Percentiles rank a stretch among this genome's conserved stretches.
Conservation (phyloP, 805 yeast species). For the Kodamaea lidongshanica region DNA sequence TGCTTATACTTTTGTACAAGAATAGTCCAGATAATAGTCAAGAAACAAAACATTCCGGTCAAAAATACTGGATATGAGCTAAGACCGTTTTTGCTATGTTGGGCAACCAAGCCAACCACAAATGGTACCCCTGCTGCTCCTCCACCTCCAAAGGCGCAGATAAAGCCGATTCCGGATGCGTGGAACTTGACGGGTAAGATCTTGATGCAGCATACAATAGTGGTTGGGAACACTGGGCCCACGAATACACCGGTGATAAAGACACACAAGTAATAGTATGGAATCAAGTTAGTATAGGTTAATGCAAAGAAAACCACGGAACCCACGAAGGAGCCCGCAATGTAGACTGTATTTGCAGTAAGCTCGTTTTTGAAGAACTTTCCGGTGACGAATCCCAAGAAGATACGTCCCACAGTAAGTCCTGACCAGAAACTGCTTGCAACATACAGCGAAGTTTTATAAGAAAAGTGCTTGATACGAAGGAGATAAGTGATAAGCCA, state of each 20-base stretch:
- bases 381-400: constrained; percentile 50
- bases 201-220: constrained; percentile 57
- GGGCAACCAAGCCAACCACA: constrained; percentile 47
- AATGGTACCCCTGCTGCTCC: constrained; percentile 78
- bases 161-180: constrained; percentile 64
- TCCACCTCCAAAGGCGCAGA: constrained; percentile 74
- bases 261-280: constrained; percentile 29
- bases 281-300: constrained; percentile 23
- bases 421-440: constrained; percentile 50
- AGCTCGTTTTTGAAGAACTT: constrained; percentile 42
- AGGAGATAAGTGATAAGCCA: constrained; percentile 47
- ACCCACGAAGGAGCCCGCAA: constrained; percentile 25
- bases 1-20: constrained; percentile 11
- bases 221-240: constrained; percentile 61
- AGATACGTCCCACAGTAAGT: constrained; percentile 43
- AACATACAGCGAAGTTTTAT: constrained; percentile 38
- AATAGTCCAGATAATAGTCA: constrained; percentile 22
- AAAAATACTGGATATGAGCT: constrained; percentile 28
- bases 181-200: constrained; percentile 56
- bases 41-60: constrained; percentile 17
- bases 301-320: constrained; percentile 25
- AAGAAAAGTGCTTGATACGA: constrained; percentile 32
- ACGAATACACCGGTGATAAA: constrained; percentile 42
- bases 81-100: constrained; percentile 28
- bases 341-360: constrained; percentile 38